Conservation (phyloP, 2,329 filamentous ascomycete genomes). For the Cytospora piceae region DNA sequence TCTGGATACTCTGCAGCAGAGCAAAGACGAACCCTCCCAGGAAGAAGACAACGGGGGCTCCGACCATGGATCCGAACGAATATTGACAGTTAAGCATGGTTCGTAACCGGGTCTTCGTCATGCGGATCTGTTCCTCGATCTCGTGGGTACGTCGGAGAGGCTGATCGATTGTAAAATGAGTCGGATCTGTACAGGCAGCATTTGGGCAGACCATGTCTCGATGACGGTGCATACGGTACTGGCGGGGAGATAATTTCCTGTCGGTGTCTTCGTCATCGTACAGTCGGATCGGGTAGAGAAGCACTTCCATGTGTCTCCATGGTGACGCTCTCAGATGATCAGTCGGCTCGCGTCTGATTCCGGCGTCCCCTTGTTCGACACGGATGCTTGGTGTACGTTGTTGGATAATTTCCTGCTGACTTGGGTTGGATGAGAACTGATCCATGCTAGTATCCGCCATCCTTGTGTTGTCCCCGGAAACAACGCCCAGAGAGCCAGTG, state of each 20-base stretch:
- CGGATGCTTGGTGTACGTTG: background rate
- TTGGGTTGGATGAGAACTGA: background rate
- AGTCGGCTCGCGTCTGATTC: background rate
- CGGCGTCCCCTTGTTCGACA: background rate
- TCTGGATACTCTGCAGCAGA: conserved; percentile 31
- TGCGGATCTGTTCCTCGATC: conserved; percentile 22
- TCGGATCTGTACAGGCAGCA: background rate
- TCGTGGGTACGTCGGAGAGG: conserved; percentile 22
- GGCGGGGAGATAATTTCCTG: conserved; percentile 31
- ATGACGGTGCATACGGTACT: conserved; percentile 26
- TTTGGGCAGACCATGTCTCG: background rate
- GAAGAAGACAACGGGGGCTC: conserved; percentile 37
- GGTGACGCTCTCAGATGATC: conserved; percentile 31
- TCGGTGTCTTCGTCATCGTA: conserved; percentile 31
- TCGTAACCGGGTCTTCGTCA: conserved; percentile 33
- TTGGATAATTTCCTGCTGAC: background rate
- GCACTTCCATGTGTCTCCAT: conserved; percentile 36
- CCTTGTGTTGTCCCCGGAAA: background rate
- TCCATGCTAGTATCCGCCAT: background rate
- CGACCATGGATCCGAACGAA: conserved; percentile 36
- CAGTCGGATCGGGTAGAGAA: conserved; percentile 33
- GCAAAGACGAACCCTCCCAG: conserved; percentile 37
- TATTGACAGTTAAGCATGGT: conserved; percentile 36
- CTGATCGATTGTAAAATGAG: conserved; percentile 21
- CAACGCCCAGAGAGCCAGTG: background rate